Evolutionary conservation across 371 early-diverging fungal genomes (phyloP).

Genomic region (Mortierella sp.): DNA sequence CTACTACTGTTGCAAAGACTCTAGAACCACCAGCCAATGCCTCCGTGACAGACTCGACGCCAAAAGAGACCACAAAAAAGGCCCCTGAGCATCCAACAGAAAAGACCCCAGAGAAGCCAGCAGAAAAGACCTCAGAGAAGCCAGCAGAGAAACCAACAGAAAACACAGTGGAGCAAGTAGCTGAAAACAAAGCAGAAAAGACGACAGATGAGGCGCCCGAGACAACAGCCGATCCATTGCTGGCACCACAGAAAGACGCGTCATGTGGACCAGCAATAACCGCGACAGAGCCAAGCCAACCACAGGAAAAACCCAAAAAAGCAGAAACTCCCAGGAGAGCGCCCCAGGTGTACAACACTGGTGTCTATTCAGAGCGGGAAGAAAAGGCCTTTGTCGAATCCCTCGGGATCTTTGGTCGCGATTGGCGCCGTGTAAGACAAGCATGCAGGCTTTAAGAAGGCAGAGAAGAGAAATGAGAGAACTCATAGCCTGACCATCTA

Average conservation of each 20-base stretch:
- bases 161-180: too few species aligned
- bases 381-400: conserved; percentile 80
- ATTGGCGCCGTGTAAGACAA: conserved; percentile 75
- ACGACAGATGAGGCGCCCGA: not conserved
- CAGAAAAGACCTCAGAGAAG: too few species aligned
- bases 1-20: not conserved
- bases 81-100: not conserved
- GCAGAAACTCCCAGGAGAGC: conserved; percentile 50
- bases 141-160: too few species aligned
- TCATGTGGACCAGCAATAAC: not conserved
- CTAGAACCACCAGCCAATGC: conserved; percentile 1
- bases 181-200: too few species aligned
- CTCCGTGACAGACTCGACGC: not conserved
- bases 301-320: conserved; percentile 44
- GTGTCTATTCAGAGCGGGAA: conserved; percentile 84
- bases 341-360: conserved; percentile 69
- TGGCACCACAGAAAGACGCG: not conserved
- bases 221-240: not conserved
- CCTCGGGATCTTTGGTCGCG: conserved; percentile 81
- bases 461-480: not conserved
- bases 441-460: not conserved
- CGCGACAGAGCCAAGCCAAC: not conserved
- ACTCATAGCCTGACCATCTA: not conserved
- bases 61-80: not conserved
- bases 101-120: too few species aligned